Percentiles rank a stretch among this genome's conserved stretches.
These are phyloP conservation scores for Xylaria sp. DNA, from an alignment of 495 filamentous ascomycete species.

Conservation along the genomic window DNA sequence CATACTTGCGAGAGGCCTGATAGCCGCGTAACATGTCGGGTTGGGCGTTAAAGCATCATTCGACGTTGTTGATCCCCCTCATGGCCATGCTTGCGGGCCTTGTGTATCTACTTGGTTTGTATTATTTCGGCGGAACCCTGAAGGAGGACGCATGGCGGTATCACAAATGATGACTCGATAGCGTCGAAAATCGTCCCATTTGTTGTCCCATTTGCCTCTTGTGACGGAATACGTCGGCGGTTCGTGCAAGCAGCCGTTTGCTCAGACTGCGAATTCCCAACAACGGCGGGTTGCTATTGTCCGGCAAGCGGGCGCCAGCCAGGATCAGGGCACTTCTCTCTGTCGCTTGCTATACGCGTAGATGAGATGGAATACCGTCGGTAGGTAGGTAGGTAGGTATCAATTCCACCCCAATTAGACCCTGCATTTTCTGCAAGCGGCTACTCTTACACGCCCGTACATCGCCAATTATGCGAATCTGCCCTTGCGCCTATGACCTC, in stretches of 20 bases:
- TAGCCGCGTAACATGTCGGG: neutral
- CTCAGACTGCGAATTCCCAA: neutral
- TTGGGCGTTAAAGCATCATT: constrained; percentile 3
- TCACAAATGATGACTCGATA: constrained; percentile 3
- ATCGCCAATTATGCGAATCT: constrained; percentile 12
- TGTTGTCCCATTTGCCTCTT: neutral
- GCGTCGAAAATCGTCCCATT: neutral
- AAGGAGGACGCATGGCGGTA: neutral
- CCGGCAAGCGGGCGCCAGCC: neutral
- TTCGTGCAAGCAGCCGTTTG: constrained; percentile 4
- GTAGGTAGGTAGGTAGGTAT: too few relatives aligned
- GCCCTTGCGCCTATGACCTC: neutral
- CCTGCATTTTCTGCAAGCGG: constrained; percentile 17
- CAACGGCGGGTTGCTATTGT: neutral
- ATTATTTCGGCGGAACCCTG: neutral
- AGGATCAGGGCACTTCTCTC: constrained; percentile 7
- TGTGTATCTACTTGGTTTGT: neutral
- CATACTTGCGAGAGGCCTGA: neutral
- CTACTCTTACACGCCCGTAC: constrained; percentile 18
- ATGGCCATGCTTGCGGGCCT: neutral
- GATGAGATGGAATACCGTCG: neutral
- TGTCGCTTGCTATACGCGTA: neutral
- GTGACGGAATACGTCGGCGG: neutral
- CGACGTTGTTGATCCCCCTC: neutral
- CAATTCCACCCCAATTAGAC: neutral